phyloP scores from a whole-genome alignment of 495 filamentous ascomycete genomes.

The Aspergillus leporis region DNA sequence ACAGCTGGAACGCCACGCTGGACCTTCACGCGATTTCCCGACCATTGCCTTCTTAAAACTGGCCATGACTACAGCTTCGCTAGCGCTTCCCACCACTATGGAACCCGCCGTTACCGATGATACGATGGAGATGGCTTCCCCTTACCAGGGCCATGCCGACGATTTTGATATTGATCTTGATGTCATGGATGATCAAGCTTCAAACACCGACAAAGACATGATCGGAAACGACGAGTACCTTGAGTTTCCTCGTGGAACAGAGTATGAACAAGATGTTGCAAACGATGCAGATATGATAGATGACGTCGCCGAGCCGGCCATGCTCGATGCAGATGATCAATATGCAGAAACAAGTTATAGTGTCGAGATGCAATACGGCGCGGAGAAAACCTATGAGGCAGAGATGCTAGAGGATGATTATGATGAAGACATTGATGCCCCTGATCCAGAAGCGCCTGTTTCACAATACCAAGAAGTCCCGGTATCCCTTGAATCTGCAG shows the following conservation, averaged over 20 bases:
- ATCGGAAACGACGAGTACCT: slow-evolving; percentile 54
- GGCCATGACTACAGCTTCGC: slow-evolving; percentile 42
- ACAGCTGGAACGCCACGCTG: slow-evolving; percentile 21
- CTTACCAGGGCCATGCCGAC: slow-evolving; percentile 52
- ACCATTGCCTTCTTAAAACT: slow-evolving; percentile 12
- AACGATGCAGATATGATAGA: slow-evolving; percentile 54
- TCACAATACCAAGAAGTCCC: slow-evolving; percentile 21
- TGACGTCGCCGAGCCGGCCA: slow-evolving; percentile 43
- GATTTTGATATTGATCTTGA: slow-evolving; percentile 79
- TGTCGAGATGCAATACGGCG: slow-evolving; percentile 36
- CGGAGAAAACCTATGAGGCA: slow-evolving; percentile 37
- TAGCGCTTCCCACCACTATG: slow-evolving; percentile 39
- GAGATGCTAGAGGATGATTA: slow-evolving; percentile 49
- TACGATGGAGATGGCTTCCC: slow-evolving; percentile 57
- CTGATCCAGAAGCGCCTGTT: slow-evolving; percentile 31
- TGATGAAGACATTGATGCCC: slow-evolving; percentile 34
- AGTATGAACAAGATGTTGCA: slow-evolving; percentile 29
- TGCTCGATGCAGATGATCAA: slow-evolving; percentile 39
- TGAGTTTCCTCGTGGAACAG: slow-evolving; percentile 35
- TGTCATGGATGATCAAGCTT: slow-evolving; percentile 53
- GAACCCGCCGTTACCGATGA: slow-evolving; percentile 44
- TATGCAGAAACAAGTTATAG: slow-evolving; percentile 32
- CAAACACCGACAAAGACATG: slow-evolving; percentile 60
- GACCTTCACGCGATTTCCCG: slow-evolving; percentile 25
- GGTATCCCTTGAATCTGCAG: slow-evolving; percentile 8